These are phyloP conservation scores for Carnegiea gigantea DNA, from an alignment of 179 eudicot genomes.

Conservation along the genomic window DNA sequence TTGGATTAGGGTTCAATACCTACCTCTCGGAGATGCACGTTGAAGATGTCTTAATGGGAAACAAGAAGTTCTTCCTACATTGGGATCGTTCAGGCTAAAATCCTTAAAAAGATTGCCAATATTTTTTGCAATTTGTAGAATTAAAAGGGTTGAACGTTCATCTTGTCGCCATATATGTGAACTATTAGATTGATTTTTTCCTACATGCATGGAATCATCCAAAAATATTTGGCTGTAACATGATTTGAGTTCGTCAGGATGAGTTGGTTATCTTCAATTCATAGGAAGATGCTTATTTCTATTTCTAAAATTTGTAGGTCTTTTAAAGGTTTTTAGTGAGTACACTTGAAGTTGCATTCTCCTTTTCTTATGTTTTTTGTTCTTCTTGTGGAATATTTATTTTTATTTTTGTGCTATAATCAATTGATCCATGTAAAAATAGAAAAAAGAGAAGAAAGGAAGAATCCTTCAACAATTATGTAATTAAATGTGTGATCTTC, in stretches of 20 bases:
- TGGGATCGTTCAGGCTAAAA: background rate
- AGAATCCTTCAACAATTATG: too few species aligned
- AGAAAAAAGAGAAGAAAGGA: too few species aligned
- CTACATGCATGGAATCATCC: background rate
- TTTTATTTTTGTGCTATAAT: background rate
- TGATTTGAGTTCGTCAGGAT: background rate
- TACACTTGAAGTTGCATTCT: slow-evolving; percentile 10
- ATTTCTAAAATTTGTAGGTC: background rate
- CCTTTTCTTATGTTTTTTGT: background rate
- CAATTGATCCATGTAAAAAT: too few species aligned
- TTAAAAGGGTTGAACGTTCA: background rate
- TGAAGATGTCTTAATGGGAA: slow-evolving; percentile 7
- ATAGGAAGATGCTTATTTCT: background rate
- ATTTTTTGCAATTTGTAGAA: background rate
- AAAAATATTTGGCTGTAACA: slow-evolving; percentile 1
- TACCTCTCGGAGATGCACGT: slow-evolving; percentile 12
- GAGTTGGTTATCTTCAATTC: background rate
- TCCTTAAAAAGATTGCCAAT: slow-evolving; percentile 12
- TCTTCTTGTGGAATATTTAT: background rate
- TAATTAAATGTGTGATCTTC: too few species aligned
- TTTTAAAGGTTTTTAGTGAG: slow-evolving; percentile 12
- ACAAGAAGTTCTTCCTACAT: slow-evolving; percentile 4
- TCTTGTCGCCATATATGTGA: slow-evolving; percentile 16
- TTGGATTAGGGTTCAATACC: slow-evolving; percentile 1
- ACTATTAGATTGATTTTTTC: background rate